Base-by-base conservation (phyloP, 1,139 yeast genomes). In the Candida glucosophila region DNA sequence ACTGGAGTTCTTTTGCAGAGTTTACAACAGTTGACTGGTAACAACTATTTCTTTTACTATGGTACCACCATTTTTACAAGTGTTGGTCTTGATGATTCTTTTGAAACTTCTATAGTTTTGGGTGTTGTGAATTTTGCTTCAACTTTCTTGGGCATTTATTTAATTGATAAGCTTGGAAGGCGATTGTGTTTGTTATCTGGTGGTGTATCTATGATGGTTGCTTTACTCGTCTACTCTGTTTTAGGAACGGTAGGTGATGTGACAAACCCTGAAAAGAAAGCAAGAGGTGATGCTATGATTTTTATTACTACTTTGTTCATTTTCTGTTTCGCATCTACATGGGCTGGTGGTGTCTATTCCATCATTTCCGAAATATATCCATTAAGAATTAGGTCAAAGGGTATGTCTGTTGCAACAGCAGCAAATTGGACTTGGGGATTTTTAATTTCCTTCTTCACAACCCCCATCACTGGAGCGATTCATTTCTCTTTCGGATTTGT, bases 261-360 rank as follows among this genome's bases (percentile, higher is more conserved):
- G 57, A 76, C 4, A 71, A 58, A 58, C 28, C 49, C 54, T 20
- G 53, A 60, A 23, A 38, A 41, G 26, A 37, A 38, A 16, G 43
- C 77, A 33, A 73, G 79, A 28, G 90, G 90, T 52, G 60, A 75
- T 50, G 82, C 77, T 33, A 61, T 72, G 83, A 78, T 83, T 49
- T 76, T 79, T 43, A 70, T 83, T 41, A 74, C 88, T 17, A 79
- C 90, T 52, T 49, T 80, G 34, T 85, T 74, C 59, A 80, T 85
- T 36, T 77, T 79, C 69, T 76, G 73, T 62, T 83, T 82, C 49
- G 90, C 94, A 18, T 10, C 80, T 20, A 75, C 93, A 5, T 82
- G 94, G 93, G 94, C 88, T 35, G 90, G 92, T 43, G 73, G 77
- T 45, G 77, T 77, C 23, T 85, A 75, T 71, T 79, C 79, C 30